Percentiles rank a stretch among this genome's conserved stretches.
Evolutionary conservation across 2,329 filamentous ascomycete species (phyloP).

Genomic region (Fonsecaea monophora): DNA sequence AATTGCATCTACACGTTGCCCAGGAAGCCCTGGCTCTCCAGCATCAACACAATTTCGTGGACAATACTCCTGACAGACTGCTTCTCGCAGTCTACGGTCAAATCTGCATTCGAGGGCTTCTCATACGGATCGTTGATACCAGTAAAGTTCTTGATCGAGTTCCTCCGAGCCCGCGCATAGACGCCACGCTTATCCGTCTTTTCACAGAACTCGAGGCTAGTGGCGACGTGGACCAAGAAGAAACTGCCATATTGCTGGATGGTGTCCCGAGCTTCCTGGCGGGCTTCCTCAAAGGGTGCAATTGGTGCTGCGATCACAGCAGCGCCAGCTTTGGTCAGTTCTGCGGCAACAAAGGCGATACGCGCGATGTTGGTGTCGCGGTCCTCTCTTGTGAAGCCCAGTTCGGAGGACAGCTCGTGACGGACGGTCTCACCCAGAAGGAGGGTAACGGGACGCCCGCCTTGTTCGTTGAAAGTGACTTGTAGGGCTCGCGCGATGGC

Average conservation of each 20-base stretch:
- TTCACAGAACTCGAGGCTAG: slow-evolving; percentile 89
- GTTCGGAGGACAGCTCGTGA: slow-evolving; percentile 87
- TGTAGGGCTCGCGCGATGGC: slow-evolving; percentile 94
- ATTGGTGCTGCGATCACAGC: slow-evolving; percentile 97
- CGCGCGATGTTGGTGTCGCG: slow-evolving; percentile 93
- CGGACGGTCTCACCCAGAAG: slow-evolving; percentile 96
- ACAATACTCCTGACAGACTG: slow-evolving; percentile 90
- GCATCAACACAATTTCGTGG: slow-evolving; percentile 91
- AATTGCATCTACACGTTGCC: slow-evolving; percentile 55
- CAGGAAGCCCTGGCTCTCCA: slow-evolving; percentile 87
- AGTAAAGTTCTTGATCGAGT: slow-evolving; percentile 97
- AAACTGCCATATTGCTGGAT: slow-evolving; percentile 89
- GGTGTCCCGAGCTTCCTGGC: slow-evolving; percentile 79
- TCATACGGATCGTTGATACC: slow-evolving; percentile 98
- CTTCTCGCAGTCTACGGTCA: slow-evolving; percentile 84
- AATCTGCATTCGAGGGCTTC: slow-evolving; percentile 76
- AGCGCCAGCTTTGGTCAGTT: slow-evolving; percentile 89
- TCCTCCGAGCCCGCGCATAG: slow-evolving; percentile 80
- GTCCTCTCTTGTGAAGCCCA: slow-evolving; percentile 93
- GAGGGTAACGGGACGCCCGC: slow-evolving; percentile 90
- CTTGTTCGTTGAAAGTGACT: slow-evolving; percentile 97
- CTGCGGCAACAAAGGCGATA: slow-evolving; percentile 93
- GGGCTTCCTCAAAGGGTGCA: slow-evolving; percentile 83
- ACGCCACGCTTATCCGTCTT: slow-evolving; percentile 93
- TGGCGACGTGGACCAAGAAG: slow-evolving; percentile 94